Evolutionary conservation across 371 early-diverging fungal genomes (phyloP), one percentile per base, ranked within the genome.

Genomic region (Lichtheimia ornata): DNA sequence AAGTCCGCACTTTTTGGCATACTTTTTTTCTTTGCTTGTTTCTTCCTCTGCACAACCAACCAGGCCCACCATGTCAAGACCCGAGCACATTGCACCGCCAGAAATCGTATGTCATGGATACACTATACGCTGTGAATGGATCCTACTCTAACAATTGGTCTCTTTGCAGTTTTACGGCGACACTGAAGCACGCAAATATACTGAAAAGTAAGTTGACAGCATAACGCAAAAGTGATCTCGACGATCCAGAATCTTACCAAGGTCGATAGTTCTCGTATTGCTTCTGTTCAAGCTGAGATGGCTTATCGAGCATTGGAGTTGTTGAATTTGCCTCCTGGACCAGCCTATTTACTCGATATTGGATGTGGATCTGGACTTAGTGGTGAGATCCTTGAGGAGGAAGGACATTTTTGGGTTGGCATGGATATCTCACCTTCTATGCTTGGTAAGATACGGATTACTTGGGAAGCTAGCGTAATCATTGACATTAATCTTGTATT

Each of bases 41-140:
- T 60, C 22, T 53, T 43, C 35, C 20, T 54, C 53, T 15, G 14
- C 41, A 41, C 35, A 54, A 55, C 14, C 9, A 25, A 5, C 13
- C 27, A 7, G 11, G 12, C 42, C 22, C 49, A 71, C 18, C 49
- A 94, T 95, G 95, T 92, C 93, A 50, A 85, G 97, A 45, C 97
- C 98, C 17, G 98, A 97, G 72, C 97, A 97, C 69, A 84, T 89
- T 66, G 96, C 97, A 42, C 98, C 98, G 40, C 97, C 98, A 57
- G 97, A 97, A 82, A 91, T 97, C 61, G 95, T 93, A 86, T 69
- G 84, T 58, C 61, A 15, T 61, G 53, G 47, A 40, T 22, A 24
- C 15, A 50, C 50, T 18, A 15, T 11, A 25, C 20, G 9, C 28
- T 42, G 35, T 9, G 42, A 12, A 40, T 20, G 44, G 47, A 3